Percentiles rank a stretch among this genome's conserved stretches.
These are phyloP conservation scores for Lactarius quietus DNA, from an alignment of 768 basidiomycete genomes.

Conservation along the genomic window DNA sequence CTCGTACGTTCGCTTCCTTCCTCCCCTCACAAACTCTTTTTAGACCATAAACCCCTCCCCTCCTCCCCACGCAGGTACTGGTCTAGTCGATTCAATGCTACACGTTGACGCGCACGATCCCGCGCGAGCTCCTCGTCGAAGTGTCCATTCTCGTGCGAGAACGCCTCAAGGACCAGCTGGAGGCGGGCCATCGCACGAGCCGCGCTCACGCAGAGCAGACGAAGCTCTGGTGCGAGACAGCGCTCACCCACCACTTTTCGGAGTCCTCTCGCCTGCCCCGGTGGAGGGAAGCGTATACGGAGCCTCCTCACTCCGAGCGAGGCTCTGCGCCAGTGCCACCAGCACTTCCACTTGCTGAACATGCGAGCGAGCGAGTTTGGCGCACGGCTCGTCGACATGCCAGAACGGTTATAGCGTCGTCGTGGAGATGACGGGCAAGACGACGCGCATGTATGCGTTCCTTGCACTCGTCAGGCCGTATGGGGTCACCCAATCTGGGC, in stretches of 20 bases:
- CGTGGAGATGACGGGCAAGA: conserved; percentile 93
- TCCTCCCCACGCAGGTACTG: too few relatives aligned
- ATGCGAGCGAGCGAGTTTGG: conserved; percentile 85
- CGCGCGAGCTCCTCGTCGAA: conserved; percentile 93
- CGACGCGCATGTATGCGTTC: conserved; percentile 88
- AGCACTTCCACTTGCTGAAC: conserved; percentile 84
- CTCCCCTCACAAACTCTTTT: neutral
- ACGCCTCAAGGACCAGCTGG: conserved; percentile 89
- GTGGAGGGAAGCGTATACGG: neutral
- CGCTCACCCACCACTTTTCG: conserved; percentile 77
- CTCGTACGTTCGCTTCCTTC: conserved; percentile 59
- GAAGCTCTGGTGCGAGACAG: conserved; percentile 69
- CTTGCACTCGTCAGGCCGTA: conserved; percentile 88
- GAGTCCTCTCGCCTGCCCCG: conserved; percentile 40
- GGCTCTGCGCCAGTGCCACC: conserved; percentile 89
- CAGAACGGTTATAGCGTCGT: conserved; percentile 91
- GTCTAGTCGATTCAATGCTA: conserved; percentile 99
- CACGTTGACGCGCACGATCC: conserved; percentile 86
- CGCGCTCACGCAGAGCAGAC: conserved; percentile 37
- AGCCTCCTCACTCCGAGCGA: conserved; percentile 56
- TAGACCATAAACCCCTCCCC: too few relatives aligned
- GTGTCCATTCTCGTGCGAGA: conserved; percentile 97
- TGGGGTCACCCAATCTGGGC: conserved; percentile 90
- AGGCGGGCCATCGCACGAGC: conserved; percentile 81
- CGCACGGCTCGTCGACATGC: conserved; percentile 92